phyloP scores from a whole-genome alignment of 2,329 filamentous ascomycete species.

The Fusarium decemcellulare region DNA sequence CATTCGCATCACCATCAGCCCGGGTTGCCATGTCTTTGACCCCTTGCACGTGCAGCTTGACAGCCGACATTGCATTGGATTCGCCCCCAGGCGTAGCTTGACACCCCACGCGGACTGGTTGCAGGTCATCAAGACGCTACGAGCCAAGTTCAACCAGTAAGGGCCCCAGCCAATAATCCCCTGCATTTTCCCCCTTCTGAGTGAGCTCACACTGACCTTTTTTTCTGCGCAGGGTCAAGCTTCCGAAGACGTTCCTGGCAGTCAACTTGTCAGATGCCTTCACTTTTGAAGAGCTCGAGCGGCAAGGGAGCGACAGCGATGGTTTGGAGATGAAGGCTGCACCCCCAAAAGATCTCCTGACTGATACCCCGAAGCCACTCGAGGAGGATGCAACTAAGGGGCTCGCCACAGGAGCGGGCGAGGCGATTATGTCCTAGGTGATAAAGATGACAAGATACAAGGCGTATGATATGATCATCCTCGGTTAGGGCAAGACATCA shows the following conservation, averaged over 20 bases:
- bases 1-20: slow-evolving; percentile 95
- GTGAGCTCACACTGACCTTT: slow-evolving; percentile 35
- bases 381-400: slow-evolving; percentile 19
- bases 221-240: slow-evolving; percentile 67
- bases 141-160: slow-evolving; percentile 95
- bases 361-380: slow-evolving; percentile 29
- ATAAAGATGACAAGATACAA: slow-evolving; percentile 1
- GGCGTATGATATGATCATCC: slow-evolving; percentile 26
- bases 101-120: slow-evolving; percentile 97
- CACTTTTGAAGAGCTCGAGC: slow-evolving; percentile 70
- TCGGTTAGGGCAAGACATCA: slow-evolving; percentile 14
- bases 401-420: slow-evolving; percentile 40
- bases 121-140: slow-evolving; percentile 93
- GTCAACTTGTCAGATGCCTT: slow-evolving; percentile 76
- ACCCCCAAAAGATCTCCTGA: slow-evolving; percentile 49
- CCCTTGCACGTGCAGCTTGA: slow-evolving; percentile 97
- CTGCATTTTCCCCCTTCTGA: slow-evolving; percentile 23
- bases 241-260: slow-evolving; percentile 76
- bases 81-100: slow-evolving; percentile 88
- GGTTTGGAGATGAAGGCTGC: slow-evolving; percentile 63
- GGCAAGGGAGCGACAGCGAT: slow-evolving; percentile 63
- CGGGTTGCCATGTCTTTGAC: slow-evolving; percentile 96
- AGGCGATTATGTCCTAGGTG: slow-evolving; percentile 43
- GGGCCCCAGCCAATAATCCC: slow-evolving; percentile 50
- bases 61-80: slow-evolving; percentile 95